These are phyloP conservation scores for Parasarocladium wereldwijsianum DNA, from an alignment of 2,329 filamentous ascomycete species.

Conservation along the genomic window DNA sequence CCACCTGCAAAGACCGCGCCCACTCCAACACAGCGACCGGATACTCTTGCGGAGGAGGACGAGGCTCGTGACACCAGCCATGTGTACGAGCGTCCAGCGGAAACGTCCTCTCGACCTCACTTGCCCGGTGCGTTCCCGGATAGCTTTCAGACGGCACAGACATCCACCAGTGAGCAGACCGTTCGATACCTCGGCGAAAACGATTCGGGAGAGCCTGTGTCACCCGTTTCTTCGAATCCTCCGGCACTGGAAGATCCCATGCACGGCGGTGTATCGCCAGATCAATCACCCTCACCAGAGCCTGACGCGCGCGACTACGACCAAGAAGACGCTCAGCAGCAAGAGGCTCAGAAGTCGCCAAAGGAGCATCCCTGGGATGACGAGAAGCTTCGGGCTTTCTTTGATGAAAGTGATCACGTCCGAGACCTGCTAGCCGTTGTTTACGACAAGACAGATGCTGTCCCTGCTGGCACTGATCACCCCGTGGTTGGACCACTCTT, in stretches of 20 bases:
- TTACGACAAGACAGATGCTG: conserved; percentile 77
- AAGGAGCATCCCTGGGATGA: conserved; percentile 60
- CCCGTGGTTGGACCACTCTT: conserved; percentile 71
- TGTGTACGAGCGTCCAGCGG: no score
- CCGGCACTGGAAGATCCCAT: conserved; percentile 59
- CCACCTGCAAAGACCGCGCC: conserved; percentile 8
- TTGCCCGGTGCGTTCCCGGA: conserved; percentile 26
- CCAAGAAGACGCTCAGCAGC: conserved; percentile 12
- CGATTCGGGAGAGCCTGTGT: conserved; percentile 48
- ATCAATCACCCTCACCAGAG: conserved; percentile 45
- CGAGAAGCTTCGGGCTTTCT: conserved; percentile 68
- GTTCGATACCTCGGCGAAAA: conserved; percentile 12
- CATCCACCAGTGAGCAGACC: conserved; percentile 18
- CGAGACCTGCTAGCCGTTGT: conserved; percentile 82
- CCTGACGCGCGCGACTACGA: conserved; percentile 32
- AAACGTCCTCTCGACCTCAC: conserved; percentile 15
- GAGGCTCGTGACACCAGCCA: background rate
- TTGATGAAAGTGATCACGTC: conserved; percentile 81
- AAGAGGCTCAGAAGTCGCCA: conserved; percentile 20
- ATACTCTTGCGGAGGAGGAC: conserved; percentile 2
- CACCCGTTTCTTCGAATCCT: conserved; percentile 38
- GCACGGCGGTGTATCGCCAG: conserved; percentile 49
- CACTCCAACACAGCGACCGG: conserved; percentile 9
- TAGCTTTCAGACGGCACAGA: conserved; percentile 20
- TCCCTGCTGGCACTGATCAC: conserved; percentile 69